A percentile compares a stretch with the other conserved stretches of the same genome.
phyloP scores from a whole-genome alignment of 164 flowering plant genomes.

The Paratinospora sagittata region DNA sequence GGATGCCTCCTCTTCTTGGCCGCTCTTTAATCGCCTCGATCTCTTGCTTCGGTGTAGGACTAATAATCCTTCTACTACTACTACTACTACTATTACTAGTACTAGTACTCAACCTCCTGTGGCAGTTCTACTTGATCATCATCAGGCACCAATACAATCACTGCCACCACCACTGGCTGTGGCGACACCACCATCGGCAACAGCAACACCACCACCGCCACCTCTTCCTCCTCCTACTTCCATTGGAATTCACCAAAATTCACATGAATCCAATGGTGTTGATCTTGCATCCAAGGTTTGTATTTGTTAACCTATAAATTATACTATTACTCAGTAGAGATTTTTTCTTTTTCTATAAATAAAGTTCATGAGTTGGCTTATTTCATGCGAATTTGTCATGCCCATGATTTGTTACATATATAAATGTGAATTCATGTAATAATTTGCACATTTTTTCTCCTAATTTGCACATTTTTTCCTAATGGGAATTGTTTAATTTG shows the following conservation, averaged over 20 bases:
- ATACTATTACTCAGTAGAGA: neutral
- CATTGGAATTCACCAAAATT: slow-evolving; percentile 28
- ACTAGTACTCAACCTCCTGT: slow-evolving; percentile 15
- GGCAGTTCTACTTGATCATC: slow-evolving; percentile 26
- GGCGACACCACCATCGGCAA: too few relatives aligned
- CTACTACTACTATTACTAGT: neutral
- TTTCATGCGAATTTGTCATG: too few relatives aligned
- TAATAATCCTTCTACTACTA: slow-evolving; percentile 8
- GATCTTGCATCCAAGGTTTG: slow-evolving; percentile 44
- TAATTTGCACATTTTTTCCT: too few relatives aligned
- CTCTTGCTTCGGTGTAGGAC: slow-evolving; percentile 56
- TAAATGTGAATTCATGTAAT: neutral
- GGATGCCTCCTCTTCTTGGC: slow-evolving; percentile 73
- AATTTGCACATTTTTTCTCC: too few relatives aligned
- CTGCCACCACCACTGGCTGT: too few relatives aligned
- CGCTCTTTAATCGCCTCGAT: slow-evolving; percentile 65
- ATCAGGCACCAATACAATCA: slow-evolving; percentile 10
- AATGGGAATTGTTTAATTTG: too few relatives aligned
- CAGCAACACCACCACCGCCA: slow-evolving; percentile 12
- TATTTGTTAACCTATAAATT: too few relatives aligned
- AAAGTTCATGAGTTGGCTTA: too few relatives aligned
- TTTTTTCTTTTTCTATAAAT: too few relatives aligned
- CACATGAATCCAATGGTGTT: slow-evolving; percentile 45
- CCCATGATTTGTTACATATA: too few relatives aligned
- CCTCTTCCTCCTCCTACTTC: slow-evolving; percentile 19